Evolutionary conservation across 106 monocot species (phyloP), one percentile per base, ranked within the genome.

Genomic region (Ottelia alismoides): DNA sequence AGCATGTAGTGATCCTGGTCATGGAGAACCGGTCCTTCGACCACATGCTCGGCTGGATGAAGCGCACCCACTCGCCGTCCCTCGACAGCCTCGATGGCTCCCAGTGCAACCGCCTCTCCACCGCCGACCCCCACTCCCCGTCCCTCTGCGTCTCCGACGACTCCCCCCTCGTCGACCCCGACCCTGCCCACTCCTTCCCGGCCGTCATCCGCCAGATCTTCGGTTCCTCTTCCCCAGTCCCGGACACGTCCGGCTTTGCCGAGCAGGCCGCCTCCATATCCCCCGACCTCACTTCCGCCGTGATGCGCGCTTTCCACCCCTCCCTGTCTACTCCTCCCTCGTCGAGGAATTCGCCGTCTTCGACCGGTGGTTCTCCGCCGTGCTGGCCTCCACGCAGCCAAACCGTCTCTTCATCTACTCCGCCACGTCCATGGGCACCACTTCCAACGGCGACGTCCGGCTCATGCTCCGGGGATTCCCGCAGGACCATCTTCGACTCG

Each of bases 41-140:
- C 72, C 91, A 92, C 76, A 85, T 92, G 81, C 57, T 92, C 22
- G 92, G 92, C 1, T 92, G 82, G 82, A 78, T 92, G 85, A 85
- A 79, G 71, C 30, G 48, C 0, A 60, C 77, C 30, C 4, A 81
- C 26, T 78, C 75, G 70, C 81, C 78, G 2, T 30, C 61, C 30
- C 73, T 92, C 61, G 61, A 92, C 54, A 82, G 92, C 52, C 68
- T 92, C 45, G 78, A 72, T 11, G 92, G 92, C 27, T 14, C 27
- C 1, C 82, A 92, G 23, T 92, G 85, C 70, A 92, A 92, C 49
- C 78, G 54, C 2, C 28, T 52, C 44, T 66, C 72, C 57, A 61
- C 75, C 27, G 4, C 22, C 1, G 51, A 68, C 63, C 72, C 72
- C n/a, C 40, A 63, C 4, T 56, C 81, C 11, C 65, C 56, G 20